These are phyloP conservation scores for Anastatica hierochuntica DNA, from an alignment of 345 rosid species.

Conservation along the genomic window DNA sequence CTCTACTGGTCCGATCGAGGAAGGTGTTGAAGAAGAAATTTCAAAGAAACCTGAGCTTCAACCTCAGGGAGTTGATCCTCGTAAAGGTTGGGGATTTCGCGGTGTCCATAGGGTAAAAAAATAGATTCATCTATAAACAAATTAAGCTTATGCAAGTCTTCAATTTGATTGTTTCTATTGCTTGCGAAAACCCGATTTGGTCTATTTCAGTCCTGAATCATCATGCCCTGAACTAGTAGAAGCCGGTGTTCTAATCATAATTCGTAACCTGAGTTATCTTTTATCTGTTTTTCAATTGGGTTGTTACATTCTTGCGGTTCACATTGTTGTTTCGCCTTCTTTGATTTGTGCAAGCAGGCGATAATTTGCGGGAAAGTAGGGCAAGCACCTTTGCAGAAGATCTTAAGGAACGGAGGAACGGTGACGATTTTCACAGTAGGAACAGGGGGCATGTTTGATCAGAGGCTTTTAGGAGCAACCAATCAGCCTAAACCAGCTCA, in stretches of 20 bases:
- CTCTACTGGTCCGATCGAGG: slow-evolving; percentile 25
- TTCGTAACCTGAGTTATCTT: not conserved
- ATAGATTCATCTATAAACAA: not conserved
- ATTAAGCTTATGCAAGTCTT: not conserved
- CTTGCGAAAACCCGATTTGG: not conserved
- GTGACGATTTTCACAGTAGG: slow-evolving; percentile 89
- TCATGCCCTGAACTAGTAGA: not conserved
- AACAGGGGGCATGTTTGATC: slow-evolving; percentile 92
- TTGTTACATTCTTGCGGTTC: not conserved
- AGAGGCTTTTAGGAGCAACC: slow-evolving; percentile 42
- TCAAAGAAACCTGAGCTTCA: slow-evolving; percentile 41
- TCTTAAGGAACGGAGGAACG: slow-evolving; percentile 76
- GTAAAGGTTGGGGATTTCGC: slow-evolving; percentile 82
- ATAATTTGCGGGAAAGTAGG: slow-evolving; percentile 89
- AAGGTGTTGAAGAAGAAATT: slow-evolving; percentile 28
- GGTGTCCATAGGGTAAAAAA: slow-evolving; percentile 89
- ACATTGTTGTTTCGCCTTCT: not conserved
- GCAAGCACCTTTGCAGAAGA: slow-evolving; percentile 83
- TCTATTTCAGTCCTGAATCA: not conserved
- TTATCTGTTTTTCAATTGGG: not conserved
- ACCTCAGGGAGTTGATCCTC: slow-evolving; percentile 86
- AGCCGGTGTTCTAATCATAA: not conserved
- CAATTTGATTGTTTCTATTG: not conserved
- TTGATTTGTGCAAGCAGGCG: slow-evolving; percentile 61
- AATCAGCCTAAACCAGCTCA: slow-evolving; percentile 76